A percentile compares a stretch with the other conserved stretches of the same genome.
Evolutionary conservation across 2,329 filamentous ascomycete genomes (phyloP).

Genomic region (Fusarium sp.): DNA sequence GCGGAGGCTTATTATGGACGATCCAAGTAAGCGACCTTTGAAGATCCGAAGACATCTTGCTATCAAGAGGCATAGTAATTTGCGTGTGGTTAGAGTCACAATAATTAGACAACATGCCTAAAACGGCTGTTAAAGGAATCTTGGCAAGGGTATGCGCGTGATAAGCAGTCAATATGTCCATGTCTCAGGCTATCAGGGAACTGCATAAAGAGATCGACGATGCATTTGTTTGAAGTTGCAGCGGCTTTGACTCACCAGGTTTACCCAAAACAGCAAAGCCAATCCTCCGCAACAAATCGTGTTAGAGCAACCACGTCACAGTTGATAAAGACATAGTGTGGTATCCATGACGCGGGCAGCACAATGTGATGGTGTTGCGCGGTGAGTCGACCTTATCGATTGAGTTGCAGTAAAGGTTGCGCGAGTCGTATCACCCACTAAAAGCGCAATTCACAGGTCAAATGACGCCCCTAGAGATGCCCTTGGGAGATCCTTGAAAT

Average conservation of each 20-base stretch:
- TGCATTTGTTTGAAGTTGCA: slow-evolving; percentile 19
- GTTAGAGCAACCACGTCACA: background rate
- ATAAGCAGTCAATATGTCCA: slow-evolving; percentile 20
- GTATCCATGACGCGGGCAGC: slow-evolving; percentile 35
- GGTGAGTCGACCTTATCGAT: slow-evolving; percentile 35
- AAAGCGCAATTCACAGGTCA: slow-evolving; percentile 38
- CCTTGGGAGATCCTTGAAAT: slow-evolving; percentile 29
- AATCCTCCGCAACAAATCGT: background rate
- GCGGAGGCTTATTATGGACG: slow-evolving; percentile 67
- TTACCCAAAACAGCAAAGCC: background rate
- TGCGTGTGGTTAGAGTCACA: background rate
- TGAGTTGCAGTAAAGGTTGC: slow-evolving; percentile 27
- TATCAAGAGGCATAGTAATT: background rate
- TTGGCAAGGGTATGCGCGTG: slow-evolving; percentile 31
- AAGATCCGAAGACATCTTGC: slow-evolving; percentile 1
- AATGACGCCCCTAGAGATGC: slow-evolving; percentile 40
- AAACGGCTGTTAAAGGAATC: slow-evolving; percentile 3
- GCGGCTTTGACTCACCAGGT: slow-evolving; percentile 7
- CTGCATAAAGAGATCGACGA: slow-evolving; percentile 28
- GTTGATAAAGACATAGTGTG: slow-evolving; percentile 1
- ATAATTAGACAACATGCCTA: slow-evolving; percentile 7
- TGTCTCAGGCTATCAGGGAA: slow-evolving; percentile 20
- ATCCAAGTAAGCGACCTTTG: slow-evolving; percentile 32
- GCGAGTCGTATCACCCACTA: slow-evolving; percentile 35
- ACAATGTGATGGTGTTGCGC: slow-evolving; percentile 29